Conservation (phyloP, 2,329 filamentous ascomycete genomes). For the Stagonosporopsis chrysanthemi region DNA sequence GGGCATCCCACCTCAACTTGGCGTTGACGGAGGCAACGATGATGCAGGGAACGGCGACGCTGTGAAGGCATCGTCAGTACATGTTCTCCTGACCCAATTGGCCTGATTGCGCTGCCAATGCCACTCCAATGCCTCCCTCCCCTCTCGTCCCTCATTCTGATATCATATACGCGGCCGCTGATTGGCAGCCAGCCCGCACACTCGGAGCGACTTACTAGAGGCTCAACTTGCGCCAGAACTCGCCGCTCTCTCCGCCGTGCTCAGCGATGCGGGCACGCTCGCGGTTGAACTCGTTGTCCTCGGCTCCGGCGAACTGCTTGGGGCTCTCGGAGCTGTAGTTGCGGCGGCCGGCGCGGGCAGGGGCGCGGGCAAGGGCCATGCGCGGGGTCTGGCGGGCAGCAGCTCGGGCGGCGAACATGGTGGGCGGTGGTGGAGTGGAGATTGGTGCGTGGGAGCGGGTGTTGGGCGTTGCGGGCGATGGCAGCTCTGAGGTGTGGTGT, state of each 20-base stretch:
- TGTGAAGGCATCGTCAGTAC: constrained; percentile 52
- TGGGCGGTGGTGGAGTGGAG: constrained; percentile 35
- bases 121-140: neutral
- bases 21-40: constrained; percentile 79
- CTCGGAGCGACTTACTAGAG: constrained; percentile 76
- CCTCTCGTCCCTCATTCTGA: constrained; percentile 4
- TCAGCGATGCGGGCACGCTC: constrained; percentile 91
- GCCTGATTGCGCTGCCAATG: constrained; percentile 9
- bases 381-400: constrained; percentile 60
- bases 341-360: constrained; percentile 70
- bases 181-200: constrained; percentile 13
- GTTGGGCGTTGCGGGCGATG: constrained; percentile 23
- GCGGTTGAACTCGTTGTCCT: constrained; percentile 91
- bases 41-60: constrained; percentile 77
- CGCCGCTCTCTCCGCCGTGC: constrained; percentile 84
- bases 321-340: constrained; percentile 71
- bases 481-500: constrained; percentile 33
- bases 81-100: neutral
- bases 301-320: constrained; percentile 65
- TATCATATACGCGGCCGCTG: constrained; percentile 10
- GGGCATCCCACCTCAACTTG: constrained; percentile 89
- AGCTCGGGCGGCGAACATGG: constrained; percentile 47
- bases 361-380: constrained; percentile 63
- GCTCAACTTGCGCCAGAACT: constrained; percentile 94
- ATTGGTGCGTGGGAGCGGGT: constrained; percentile 30